These are phyloP conservation scores for Penicillium egyptiacum DNA, from an alignment of 495 filamentous ascomycete genomes.

Conservation along the genomic window DNA sequence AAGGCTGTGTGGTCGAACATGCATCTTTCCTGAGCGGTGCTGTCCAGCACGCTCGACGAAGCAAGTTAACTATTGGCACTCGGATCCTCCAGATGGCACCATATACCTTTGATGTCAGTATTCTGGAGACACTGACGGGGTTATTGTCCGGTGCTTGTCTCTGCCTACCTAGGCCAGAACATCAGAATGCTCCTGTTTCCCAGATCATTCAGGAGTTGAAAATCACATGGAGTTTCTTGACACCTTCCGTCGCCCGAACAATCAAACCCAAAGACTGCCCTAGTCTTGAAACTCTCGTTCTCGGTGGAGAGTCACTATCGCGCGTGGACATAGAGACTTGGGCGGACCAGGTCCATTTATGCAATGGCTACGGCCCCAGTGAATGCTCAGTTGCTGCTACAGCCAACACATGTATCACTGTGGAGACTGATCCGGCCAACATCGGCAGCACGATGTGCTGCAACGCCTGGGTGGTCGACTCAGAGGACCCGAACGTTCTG, in stretches of 20 bases:
- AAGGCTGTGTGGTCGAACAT: slow-evolving; percentile 37
- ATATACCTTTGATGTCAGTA: slow-evolving; percentile 38
- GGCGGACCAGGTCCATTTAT: slow-evolving; percentile 44
- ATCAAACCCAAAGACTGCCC: slow-evolving; percentile 32
- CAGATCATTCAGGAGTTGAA: slow-evolving; percentile 29
- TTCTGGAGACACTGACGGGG: slow-evolving; percentile 38
- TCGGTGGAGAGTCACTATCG: slow-evolving; percentile 42
- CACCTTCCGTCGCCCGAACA: slow-evolving; percentile 36
- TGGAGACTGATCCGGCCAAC: slow-evolving; percentile 1
- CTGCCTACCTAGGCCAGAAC: slow-evolving; percentile 35
- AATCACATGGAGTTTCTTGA: slow-evolving; percentile 36
- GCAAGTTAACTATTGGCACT: slow-evolving; percentile 8
- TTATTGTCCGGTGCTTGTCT: slow-evolving; percentile 37
- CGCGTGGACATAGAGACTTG: slow-evolving; percentile 41
- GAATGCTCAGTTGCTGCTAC: slow-evolving; percentile 24
- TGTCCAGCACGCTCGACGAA: background rate
- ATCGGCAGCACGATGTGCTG: slow-evolving; percentile 25
- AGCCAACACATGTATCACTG: background rate
- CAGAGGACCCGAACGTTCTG: slow-evolving; percentile 27
- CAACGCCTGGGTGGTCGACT: slow-evolving; percentile 43
- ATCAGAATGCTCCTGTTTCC: slow-evolving; percentile 24
- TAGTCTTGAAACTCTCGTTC: slow-evolving; percentile 30
- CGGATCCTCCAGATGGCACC: slow-evolving; percentile 40
- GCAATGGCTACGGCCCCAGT: background rate
- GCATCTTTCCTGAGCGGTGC: slow-evolving; percentile 24